Percentiles rank a stretch among this genome's conserved stretches.
Conservation (phyloP, 78 protist genomes). For the Mastigamoeba balamuthi region DNA sequence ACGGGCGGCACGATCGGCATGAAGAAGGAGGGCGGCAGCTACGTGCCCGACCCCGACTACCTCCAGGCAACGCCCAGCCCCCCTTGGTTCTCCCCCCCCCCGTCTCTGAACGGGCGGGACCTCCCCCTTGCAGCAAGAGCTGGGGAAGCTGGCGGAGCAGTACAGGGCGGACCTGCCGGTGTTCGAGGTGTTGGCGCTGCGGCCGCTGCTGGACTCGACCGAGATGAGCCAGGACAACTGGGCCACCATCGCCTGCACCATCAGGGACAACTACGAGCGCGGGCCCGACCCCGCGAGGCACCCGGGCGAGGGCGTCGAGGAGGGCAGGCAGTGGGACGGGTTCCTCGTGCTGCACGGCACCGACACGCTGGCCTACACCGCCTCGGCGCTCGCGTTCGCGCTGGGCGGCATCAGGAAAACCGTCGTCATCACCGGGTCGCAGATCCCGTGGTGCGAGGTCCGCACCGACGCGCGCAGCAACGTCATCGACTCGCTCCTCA, state of each 20-base stretch:
- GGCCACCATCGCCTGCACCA: slow-evolving; percentile 51
- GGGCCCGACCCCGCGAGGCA: too few relatives aligned
- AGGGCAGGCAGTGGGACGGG: slow-evolving; percentile 73
- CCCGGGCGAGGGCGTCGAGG: too few relatives aligned
- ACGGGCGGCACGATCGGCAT: slow-evolving; percentile 80
- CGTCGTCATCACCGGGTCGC: slow-evolving; percentile 80
- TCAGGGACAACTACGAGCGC: too few relatives aligned
- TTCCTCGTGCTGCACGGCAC: slow-evolving; percentile 80
- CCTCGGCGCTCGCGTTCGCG: slow-evolving; percentile 77
- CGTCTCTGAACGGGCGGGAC: not conserved
- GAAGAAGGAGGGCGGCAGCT: slow-evolving; percentile 25
- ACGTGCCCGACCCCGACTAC: slow-evolving; percentile 25
- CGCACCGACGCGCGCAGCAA: slow-evolving; percentile 13
- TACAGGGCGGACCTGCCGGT: slow-evolving; percentile 24
- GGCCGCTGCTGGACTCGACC: slow-evolving; percentile 70
- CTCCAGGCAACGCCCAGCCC: too few relatives aligned
- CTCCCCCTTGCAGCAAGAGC: not conserved
- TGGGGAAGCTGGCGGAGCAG: too few relatives aligned
- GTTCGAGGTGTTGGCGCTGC: slow-evolving; percentile 47
- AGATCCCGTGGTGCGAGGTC: not conserved
- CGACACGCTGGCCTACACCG: slow-evolving; percentile 84
- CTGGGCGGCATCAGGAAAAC: slow-evolving; percentile 79
- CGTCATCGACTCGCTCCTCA: not conserved
- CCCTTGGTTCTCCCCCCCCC: not conserved
- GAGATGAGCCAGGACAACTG: slow-evolving; percentile 67